Evolutionary conservation across 2,329 filamentous ascomycete species (phyloP).

Genomic region (Canariomyces notabilis): DNA sequence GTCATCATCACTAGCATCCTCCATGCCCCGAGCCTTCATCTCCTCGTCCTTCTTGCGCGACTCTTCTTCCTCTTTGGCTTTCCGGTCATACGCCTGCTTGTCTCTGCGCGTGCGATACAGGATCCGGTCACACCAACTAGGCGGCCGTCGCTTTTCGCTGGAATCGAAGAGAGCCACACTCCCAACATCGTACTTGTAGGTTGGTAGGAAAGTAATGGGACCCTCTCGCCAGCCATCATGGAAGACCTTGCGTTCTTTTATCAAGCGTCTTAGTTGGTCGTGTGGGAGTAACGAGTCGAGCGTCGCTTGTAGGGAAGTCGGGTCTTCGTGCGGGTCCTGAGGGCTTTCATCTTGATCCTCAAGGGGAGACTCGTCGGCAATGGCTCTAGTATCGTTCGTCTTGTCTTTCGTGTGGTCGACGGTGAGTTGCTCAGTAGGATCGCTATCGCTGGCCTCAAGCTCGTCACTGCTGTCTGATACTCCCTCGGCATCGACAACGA

Average conservation of each 20-base stretch:
- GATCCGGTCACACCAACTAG: slow-evolving; percentile 96
- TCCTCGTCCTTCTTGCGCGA: slow-evolving; percentile 72
- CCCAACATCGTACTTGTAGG: slow-evolving; percentile 98
- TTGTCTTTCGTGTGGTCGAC: slow-evolving; percentile 18
- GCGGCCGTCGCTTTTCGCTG: slow-evolving; percentile 86
- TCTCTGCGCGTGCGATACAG: slow-evolving; percentile 75
- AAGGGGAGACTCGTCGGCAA: slow-evolving; percentile 39
- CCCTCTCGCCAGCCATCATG: slow-evolving; percentile 92
- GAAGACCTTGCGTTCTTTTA: slow-evolving; percentile 72
- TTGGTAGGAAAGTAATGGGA: slow-evolving; percentile 79
- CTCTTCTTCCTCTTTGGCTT: slow-evolving; percentile 58
- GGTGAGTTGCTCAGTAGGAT: slow-evolving; percentile 24
- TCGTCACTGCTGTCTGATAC: slow-evolving; percentile 43
- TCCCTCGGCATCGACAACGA: slow-evolving; percentile 46
- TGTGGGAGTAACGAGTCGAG: slow-evolving; percentile 82
- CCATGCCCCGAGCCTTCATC: slow-evolving; percentile 75
- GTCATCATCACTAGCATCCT: slow-evolving; percentile 69
- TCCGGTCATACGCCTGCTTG: slow-evolving; percentile 59
- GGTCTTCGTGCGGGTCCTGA: slow-evolving; percentile 68
- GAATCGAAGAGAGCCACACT: slow-evolving; percentile 89
- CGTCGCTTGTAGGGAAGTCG: slow-evolving; percentile 81
- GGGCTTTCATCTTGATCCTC: slow-evolving; percentile 63
- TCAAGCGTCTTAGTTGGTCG: slow-evolving; percentile 75
- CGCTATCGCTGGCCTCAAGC: slow-evolving; percentile 33
- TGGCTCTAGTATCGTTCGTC: slow-evolving; percentile 22